Base-by-base conservation (phyloP, 2,329 filamentous ascomycete species). In the Paecilomyces variotii region DNA sequence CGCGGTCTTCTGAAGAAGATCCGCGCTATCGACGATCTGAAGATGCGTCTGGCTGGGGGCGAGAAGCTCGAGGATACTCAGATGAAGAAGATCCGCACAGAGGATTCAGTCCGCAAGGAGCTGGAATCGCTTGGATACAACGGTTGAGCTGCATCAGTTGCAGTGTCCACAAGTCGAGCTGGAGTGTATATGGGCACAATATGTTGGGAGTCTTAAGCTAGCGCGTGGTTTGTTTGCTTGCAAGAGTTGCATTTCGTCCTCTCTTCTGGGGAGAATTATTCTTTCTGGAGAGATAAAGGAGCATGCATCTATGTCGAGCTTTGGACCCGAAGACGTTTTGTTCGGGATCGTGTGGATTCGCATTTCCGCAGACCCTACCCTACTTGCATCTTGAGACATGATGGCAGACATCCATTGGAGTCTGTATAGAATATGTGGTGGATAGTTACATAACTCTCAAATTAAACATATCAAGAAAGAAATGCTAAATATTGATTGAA, bases 61-160 rank as follows among this genome's bases (percentile, higher is more conserved):
- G 94, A 99, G 82, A 97, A 97, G 82, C 79, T 99, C 61, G 94
- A 99, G 78, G 93, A 97, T 70, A 99, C 94, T 32, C 94, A 99
- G 79, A 86, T 99, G 76, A 95, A 96, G 82, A 99, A 99, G 84
- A 99, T 99, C 67, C 84, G 85, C 58, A 97, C 91, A 25, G 96
- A 97, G 79, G 80, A 86, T 54, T 77, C 83, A 14, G 93, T 99
- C 59, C 81, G 92, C 62, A 90, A 88, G 76, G 94, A 99, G 78
- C 79, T 99, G 60, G 84, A 88, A 53, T 78, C 74, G 6, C 72
- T 92, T 63, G 83, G 82, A 35, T 80, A 76, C 68, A 72, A 63
- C 51, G 78, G 71, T 63, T 68, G 68, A 30, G 3, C 50, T 26
- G 50, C 25, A 25, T 28, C 24, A n/a, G 50, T 28, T 24, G 50